These are phyloP conservation scores for Streptanthus diversifolius DNA, from an alignment of 345 rosid genomes.

Conservation along the genomic window DNA sequence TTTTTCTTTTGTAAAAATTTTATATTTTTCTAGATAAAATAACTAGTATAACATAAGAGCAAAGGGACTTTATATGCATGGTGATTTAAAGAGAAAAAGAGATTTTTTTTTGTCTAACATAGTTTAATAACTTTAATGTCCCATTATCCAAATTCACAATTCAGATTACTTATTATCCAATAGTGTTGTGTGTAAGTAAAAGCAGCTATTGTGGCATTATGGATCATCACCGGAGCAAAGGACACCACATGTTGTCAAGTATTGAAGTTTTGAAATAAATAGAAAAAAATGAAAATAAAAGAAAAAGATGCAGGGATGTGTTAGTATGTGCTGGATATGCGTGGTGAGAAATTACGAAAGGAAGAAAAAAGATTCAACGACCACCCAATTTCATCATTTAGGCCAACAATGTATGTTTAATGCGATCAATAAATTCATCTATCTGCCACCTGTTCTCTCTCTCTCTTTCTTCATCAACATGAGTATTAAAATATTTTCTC, in stretches of 20 bases:
- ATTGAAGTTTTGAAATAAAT: slow-evolving; percentile 1
- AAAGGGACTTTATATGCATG: slow-evolving; percentile 2
- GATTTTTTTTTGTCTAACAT: no score
- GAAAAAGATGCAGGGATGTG: not conserved
- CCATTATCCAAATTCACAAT: no score
- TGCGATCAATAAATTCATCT: slow-evolving; percentile 39
- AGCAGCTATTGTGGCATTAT: not conserved
- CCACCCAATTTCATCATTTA: slow-evolving; percentile 37
- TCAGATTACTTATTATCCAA: no score
- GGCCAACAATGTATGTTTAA: slow-evolving; percentile 32
- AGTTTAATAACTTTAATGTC: no score
- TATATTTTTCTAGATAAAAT: not conserved
- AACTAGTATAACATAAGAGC: not conserved
- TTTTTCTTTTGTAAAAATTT: not conserved
- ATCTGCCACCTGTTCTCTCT: slow-evolving; percentile 30
- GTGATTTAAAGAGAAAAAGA: no score
- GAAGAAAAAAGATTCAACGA: slow-evolving; percentile 25
- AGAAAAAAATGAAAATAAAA: not conserved
- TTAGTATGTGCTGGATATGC: slow-evolving; percentile 22
- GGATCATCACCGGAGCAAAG: slow-evolving; percentile 19
- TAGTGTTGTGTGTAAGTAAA: slow-evolving; percentile 5
- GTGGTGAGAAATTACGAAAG: slow-evolving; percentile 6
- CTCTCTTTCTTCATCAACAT: slow-evolving; percentile 28
- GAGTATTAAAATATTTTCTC: slow-evolving; percentile 3
- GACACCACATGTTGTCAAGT: slow-evolving; percentile 23